phyloP scores from a whole-genome alignment of 2,329 filamentous ascomycete genomes.

The Neonectria ditissima region DNA sequence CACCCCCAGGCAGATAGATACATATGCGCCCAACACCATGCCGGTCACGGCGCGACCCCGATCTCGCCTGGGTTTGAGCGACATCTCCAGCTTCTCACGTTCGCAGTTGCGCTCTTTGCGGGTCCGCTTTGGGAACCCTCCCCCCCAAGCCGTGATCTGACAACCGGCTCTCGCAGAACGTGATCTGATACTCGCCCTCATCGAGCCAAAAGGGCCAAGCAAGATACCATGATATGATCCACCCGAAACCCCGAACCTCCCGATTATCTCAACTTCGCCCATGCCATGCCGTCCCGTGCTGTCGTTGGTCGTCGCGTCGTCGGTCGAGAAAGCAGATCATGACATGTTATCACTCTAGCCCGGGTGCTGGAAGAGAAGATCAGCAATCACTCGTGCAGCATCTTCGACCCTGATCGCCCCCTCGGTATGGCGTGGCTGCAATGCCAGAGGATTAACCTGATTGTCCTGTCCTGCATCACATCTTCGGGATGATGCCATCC shows the following conservation, averaged over 20 bases:
- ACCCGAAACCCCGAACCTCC: background rate
- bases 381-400: background rate
- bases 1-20: background rate
- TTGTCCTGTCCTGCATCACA: slow-evolving; percentile 10
- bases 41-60: slow-evolving; percentile 9
- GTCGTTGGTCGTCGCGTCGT: background rate
- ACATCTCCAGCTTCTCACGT: slow-evolving; percentile 4
- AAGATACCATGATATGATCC: background rate
- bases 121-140: slow-evolving; percentile 7
- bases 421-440: slow-evolving; percentile 9
- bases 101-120: background rate
- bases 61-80: background rate
- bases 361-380: background rate
- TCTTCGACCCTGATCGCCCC: slow-evolving; percentile 20
- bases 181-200: background rate
- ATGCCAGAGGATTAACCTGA: slow-evolving; percentile 10
- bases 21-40: slow-evolving; percentile 14
- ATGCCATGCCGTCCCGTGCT: background rate
- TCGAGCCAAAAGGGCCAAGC: background rate
- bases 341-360: background rate
- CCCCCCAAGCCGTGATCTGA: background rate
- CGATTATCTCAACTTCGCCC: background rate
- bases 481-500: slow-evolving; percentile 16
- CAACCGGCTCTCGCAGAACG: background rate
- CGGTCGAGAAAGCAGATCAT: background rate